These are phyloP conservation scores for Haplosporangium sp. DNA, from an alignment of 371 early-diverging fungal genomes.

Conservation along the genomic window DNA sequence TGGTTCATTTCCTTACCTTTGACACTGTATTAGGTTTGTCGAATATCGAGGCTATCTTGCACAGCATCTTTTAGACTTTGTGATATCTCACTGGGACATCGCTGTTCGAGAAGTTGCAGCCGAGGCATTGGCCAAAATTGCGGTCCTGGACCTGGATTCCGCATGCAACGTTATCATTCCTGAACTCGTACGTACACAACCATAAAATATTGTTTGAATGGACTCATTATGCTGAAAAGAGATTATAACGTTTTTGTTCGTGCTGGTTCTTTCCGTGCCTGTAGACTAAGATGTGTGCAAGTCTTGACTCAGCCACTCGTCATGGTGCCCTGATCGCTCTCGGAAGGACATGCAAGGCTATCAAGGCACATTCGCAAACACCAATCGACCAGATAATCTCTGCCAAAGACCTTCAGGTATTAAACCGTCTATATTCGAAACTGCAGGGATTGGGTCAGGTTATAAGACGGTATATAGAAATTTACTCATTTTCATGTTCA, in stretches of 20 bases:
- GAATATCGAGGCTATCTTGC: constrained; percentile 81
- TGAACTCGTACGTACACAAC: constrained; percentile 48
- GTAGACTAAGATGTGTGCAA: constrained; percentile 68
- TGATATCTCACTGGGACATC: constrained; percentile 89
- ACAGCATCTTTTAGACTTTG: constrained; percentile 71
- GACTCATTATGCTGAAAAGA: neutral
- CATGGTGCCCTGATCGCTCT: constrained; percentile 83
- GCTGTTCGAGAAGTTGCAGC: constrained; percentile 82
- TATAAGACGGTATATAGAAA: neutral
- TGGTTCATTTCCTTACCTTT: neutral
- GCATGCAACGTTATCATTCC: constrained; percentile 66
- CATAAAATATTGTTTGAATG: neutral
- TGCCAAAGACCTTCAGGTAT: constrained; percentile 22
- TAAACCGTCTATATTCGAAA: neutral
- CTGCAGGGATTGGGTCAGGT: too few species aligned
- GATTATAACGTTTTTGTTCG: neutral
- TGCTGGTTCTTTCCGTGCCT: neutral
- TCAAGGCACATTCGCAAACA: constrained; percentile 21
- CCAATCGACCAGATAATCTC: constrained; percentile 32
- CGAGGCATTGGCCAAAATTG: constrained; percentile 72
- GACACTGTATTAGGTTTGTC: constrained; percentile 61
- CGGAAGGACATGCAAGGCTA: constrained; percentile 76
- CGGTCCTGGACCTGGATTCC: constrained; percentile 66
- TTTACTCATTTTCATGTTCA: neutral
- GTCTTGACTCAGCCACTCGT: constrained; percentile 73